phyloP scores from a whole-genome alignment of 2,329 filamentous ascomycete genomes.

The Xylariaceae sp. region DNA sequence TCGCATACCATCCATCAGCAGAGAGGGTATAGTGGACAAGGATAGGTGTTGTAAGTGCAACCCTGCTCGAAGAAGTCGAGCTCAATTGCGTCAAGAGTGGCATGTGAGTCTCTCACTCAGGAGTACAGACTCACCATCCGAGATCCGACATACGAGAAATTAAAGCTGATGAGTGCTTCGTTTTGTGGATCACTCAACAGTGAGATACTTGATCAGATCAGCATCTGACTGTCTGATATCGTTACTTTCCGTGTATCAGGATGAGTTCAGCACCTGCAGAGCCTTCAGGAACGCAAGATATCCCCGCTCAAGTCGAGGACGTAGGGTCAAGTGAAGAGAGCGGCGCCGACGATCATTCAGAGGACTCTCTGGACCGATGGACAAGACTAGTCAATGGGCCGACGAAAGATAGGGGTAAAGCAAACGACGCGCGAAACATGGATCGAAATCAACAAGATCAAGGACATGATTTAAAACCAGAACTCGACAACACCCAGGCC shows the following conservation, averaged over 20 bases:
- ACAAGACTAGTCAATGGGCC: conserved; percentile 13
- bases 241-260: background rate
- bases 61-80: background rate
- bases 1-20: conserved; percentile 2
- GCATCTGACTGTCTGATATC: background rate
- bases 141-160: conserved; percentile 9
- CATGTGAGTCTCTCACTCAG: background rate
- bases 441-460: conserved; percentile 2
- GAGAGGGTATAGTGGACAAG: conserved; percentile 3
- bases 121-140: background rate
- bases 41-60: background rate
- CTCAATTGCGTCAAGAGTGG: conserved; percentile 13
- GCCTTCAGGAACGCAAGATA: conserved; percentile 9
- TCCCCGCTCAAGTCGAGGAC: conserved; percentile 9
- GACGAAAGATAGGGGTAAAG: conserved; percentile 1
- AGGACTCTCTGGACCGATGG: background rate
- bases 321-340: conserved; percentile 2
- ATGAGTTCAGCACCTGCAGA: background rate
- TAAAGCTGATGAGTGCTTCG: conserved; percentile 22
- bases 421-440: background rate
- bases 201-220: background rate
- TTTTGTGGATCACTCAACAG: background rate
- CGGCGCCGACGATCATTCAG: conserved; percentile 11
- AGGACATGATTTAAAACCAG: conserved; percentile 12
- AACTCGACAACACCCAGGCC: conserved; percentile 18